phyloP scores from a whole-genome alignment of 2,329 filamentous ascomycete species.

The Aspergillus fumigatiaffinis region DNA sequence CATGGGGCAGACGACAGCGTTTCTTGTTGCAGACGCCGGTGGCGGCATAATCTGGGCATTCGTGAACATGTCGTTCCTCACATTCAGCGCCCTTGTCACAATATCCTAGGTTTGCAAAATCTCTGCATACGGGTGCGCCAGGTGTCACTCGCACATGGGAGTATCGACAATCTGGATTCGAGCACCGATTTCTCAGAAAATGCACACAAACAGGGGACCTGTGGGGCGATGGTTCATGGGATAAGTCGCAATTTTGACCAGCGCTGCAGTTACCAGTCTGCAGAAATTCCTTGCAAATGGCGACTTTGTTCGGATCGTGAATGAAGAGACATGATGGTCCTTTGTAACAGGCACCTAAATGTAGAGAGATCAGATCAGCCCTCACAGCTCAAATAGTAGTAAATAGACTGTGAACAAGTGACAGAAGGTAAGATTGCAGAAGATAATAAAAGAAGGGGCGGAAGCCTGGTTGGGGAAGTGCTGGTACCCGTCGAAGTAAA shows the following conservation, averaged over 20 bases:
- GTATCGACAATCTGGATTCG: conserved; percentile 81
- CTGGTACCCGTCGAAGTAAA: conserved; percentile 54
- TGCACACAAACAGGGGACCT: conserved; percentile 86
- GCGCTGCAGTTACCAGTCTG: conserved; percentile 72
- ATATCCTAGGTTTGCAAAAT: conserved; percentile 83
- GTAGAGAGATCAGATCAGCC: conserved; percentile 30
- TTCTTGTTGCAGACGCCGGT: conserved; percentile 75
- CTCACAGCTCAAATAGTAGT: conserved; percentile 30
- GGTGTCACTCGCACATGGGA: conserved; percentile 76
- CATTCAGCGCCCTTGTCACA: conserved; percentile 79
- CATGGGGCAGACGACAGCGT: conserved; percentile 80
- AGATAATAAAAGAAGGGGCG: conserved; percentile 8
- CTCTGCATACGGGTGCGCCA: conserved; percentile 73
- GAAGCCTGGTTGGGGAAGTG: conserved; percentile 27
- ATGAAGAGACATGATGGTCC: conserved; percentile 74
- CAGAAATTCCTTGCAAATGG: conserved; percentile 84
- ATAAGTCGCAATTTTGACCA: conserved; percentile 81
- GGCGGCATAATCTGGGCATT: conserved; percentile 95
- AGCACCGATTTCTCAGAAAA: conserved; percentile 85
- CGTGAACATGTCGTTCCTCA: conserved; percentile 78
- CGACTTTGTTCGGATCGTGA: conserved; percentile 82
- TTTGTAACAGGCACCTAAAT: conserved; percentile 75
- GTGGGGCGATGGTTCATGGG: conserved; percentile 78
- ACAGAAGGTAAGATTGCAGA: conserved; percentile 16
- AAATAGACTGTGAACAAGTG: not conserved